phyloP scores from a whole-genome alignment of 306 rosid genomes.

The Quercus aquifolioides region DNA sequence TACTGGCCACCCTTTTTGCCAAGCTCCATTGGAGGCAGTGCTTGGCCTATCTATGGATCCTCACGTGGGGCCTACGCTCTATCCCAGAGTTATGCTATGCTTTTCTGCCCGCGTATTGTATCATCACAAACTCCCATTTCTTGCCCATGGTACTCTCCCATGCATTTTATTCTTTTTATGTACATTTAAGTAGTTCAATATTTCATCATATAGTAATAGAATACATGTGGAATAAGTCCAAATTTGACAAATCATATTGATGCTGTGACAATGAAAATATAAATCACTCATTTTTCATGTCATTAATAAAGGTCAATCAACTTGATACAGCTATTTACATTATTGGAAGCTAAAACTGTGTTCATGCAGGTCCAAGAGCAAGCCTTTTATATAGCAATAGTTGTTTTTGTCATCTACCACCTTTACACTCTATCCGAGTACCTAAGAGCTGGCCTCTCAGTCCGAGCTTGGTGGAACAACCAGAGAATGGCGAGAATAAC shows the following conservation, averaged over 20 bases:
- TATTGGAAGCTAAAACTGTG: not conserved
- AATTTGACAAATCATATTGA: too few relatives aligned
- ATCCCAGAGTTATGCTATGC: slow-evolving; percentile 46
- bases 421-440: slow-evolving; percentile 11
- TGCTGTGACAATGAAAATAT: too few relatives aligned
- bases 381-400: slow-evolving; percentile 6
- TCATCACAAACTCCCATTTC: slow-evolving; percentile 53
- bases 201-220: too few relatives aligned
- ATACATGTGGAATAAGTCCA: too few relatives aligned
- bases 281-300: too few relatives aligned
- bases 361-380: slow-evolving; percentile 29
- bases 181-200: too few relatives aligned
- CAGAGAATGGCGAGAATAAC: slow-evolving; percentile 29
- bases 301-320: too few relatives aligned
- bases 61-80: slow-evolving; percentile 29
- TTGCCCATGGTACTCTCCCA: slow-evolving; percentile 46
- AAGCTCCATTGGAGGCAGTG: slow-evolving; percentile 47
- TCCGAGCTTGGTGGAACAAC: slow-evolving; percentile 54
- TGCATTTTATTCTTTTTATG: too few relatives aligned
- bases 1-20: slow-evolving; percentile 29
- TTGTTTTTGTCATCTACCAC: slow-evolving; percentile 16
- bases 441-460: slow-evolving; percentile 16
- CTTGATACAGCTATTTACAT: too few relatives aligned
- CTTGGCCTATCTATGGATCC: slow-evolving; percentile 42
- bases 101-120: slow-evolving; percentile 43